Conservation (phyloP, 2,329 filamentous ascomycete species). For the Penicillium verrucosum region DNA sequence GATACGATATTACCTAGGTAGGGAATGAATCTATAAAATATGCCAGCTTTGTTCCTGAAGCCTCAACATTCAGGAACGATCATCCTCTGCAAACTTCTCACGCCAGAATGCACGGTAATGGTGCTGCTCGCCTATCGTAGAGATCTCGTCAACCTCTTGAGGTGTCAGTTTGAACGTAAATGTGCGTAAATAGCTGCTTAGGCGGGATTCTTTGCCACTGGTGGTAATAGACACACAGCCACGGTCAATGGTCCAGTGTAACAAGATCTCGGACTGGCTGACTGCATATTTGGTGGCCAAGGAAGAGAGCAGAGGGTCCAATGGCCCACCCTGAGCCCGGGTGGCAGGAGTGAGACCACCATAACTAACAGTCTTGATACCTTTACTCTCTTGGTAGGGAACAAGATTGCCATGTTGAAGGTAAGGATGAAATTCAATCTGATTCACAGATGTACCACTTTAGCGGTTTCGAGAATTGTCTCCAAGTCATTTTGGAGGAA, state of each 20-base stretch:
- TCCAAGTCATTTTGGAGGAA: constrained; percentile 56
- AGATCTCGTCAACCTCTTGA: constrained; percentile 54
- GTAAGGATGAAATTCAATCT: constrained; percentile 45
- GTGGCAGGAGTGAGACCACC: constrained; percentile 49
- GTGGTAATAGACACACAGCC: constrained; percentile 60
- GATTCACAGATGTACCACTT: constrained; percentile 37
- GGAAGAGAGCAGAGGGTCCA: constrained; percentile 50
- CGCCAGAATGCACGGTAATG: constrained; percentile 54
- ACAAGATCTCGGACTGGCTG: constrained; percentile 53
- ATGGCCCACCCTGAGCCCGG: constrained; percentile 54
- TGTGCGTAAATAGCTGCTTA: constrained; percentile 56
- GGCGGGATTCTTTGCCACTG: constrained; percentile 56
- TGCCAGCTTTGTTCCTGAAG: neutral
- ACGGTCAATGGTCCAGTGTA: constrained; percentile 62
- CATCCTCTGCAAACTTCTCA: constrained; percentile 47
- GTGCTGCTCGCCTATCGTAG: constrained; percentile 47
- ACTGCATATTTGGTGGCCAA: constrained; percentile 62
- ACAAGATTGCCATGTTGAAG: constrained; percentile 46
- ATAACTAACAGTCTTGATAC: constrained; percentile 44
- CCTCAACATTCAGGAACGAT: constrained; percentile 31
- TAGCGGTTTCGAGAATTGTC: constrained; percentile 47
- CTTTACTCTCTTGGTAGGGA: constrained; percentile 39
- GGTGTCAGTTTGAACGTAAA: constrained; percentile 59
- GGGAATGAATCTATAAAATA: neutral
- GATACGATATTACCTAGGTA: neutral